A percentile compares a stretch with the other conserved stretches of the same genome.
These are phyloP conservation scores for Gymnopilus dilepis DNA, from an alignment of 768 basidiomycete species.

Conservation along the genomic window DNA sequence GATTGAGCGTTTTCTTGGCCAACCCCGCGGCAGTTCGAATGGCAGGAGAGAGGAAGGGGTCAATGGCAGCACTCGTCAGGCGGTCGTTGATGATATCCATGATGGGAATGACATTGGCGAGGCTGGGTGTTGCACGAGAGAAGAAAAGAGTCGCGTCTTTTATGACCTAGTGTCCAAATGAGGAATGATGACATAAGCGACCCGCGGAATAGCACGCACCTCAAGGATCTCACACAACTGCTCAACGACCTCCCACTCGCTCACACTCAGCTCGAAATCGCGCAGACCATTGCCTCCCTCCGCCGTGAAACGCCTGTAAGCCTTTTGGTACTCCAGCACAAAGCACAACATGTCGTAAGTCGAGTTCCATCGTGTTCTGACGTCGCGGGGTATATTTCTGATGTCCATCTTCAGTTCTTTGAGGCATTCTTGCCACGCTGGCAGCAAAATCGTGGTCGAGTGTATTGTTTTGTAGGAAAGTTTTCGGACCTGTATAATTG, in stretches of 20 bases:
- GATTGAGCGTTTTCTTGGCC: slow-evolving; percentile 34
- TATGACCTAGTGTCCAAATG: background rate
- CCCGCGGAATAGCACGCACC: background rate
- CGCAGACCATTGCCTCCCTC: slow-evolving; percentile 20
- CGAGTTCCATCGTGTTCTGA: slow-evolving; percentile 43
- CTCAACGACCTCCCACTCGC: slow-evolving; percentile 36
- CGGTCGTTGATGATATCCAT: slow-evolving; percentile 7
- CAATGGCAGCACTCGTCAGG: too few relatives aligned
- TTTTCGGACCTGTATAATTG: slow-evolving; percentile 13
- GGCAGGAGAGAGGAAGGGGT: slow-evolving; percentile 7
- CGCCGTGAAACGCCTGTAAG: slow-evolving; percentile 27
- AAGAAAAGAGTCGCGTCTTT: slow-evolving; percentile 10
- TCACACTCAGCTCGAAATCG: slow-evolving; percentile 22
- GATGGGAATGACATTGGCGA: slow-evolving; percentile 8
- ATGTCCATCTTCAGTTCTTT: slow-evolving; percentile 8
- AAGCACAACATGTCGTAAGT: slow-evolving; percentile 40
- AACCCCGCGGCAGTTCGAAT: slow-evolving; percentile 28
- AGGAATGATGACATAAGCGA: background rate
- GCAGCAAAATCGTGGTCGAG: slow-evolving; percentile 14
- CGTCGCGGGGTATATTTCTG: slow-evolving; percentile 37
- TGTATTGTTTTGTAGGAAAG: slow-evolving; percentile 9
- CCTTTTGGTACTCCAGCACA: slow-evolving; percentile 30
- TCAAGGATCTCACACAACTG: slow-evolving; percentile 28
- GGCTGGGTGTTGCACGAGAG: slow-evolving; percentile 1
- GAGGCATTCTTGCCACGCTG: slow-evolving; percentile 17